Conservation (phyloP, 2,329 filamentous ascomycete species). For the Aspergillus hiratsukae region DNA sequence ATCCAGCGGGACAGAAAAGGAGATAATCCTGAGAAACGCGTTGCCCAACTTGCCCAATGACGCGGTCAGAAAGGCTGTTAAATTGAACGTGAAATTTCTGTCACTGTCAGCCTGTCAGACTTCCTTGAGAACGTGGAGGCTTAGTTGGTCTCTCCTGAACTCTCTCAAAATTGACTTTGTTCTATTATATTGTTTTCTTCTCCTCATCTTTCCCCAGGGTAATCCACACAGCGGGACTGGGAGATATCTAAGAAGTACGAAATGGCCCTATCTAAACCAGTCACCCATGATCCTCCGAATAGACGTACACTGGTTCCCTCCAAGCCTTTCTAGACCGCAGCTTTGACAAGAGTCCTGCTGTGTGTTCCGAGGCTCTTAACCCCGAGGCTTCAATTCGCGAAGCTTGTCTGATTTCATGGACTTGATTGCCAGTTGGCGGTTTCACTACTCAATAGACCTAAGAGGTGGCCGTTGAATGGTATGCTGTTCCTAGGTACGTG, state of each 20-base stretch:
- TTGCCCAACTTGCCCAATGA: neutral
- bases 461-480: neutral
- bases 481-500: neutral
- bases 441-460: neutral
- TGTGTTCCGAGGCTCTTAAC: neutral
- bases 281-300: neutral
- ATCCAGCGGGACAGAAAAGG: neutral
- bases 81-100: neutral
- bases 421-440: too few relatives aligned
- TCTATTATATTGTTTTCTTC: neutral
- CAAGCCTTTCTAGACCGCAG: neutral
- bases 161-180: neutral
- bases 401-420: neutral
- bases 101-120: neutral
- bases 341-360: neutral
- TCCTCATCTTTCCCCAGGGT: neutral
- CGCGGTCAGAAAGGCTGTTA: neutral
- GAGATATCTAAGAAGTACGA: neutral
- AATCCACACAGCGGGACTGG: neutral
- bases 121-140: neutral
- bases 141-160: neutral
- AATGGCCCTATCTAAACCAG: neutral
- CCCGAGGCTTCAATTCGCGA: neutral
- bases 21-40: neutral
- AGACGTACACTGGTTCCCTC: neutral